Evolutionary conservation across 768 basidiomycete genomes (phyloP), one percentile per base, ranked within the genome.

Genomic region (Amanita jacksonii): DNA sequence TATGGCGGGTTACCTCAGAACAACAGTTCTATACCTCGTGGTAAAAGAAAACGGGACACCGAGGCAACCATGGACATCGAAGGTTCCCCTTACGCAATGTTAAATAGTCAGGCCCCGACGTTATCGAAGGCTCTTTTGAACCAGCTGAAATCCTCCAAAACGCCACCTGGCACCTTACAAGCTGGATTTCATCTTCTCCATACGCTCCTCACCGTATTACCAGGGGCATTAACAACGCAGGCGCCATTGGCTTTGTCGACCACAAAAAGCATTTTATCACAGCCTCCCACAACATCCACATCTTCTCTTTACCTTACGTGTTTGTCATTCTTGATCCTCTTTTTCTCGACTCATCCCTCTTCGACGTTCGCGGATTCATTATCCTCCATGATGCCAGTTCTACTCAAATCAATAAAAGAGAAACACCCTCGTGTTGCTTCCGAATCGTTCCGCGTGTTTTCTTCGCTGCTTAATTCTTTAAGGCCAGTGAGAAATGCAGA

Each of bases 351-450:
- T 3, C 74, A 93, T 56, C 58, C 76, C 40, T 69, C 81, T 0
- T 58, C 74, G 3, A 68, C 75, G 1, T 92, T 82, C 57, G 58
- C 66, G 1, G 54, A 65, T 18, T 73, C 76, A 8, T 70, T 97
- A n/a, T 63, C 79, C 1, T 66, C 67, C 12, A 66, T 98, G 28
- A 81, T 81, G 0, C 79, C 85, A 1, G 76, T 80, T 10, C 73
- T 98, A 30, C 73, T 92, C 32, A 77, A 76, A 44, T 77, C 81
- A 8, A 68, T 88, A 37, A 65, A 66, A 15, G 92, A 98, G 60
- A 81, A 83, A 51, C 87, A 92, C 57, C 93, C 93, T 27, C 81
- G 90, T 48, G 76, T 97, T 48, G 83, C 80, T 4, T 81, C 90
- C 2, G 90, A 93, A 54, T 76, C 90, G 0, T 91, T 98, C 73